phyloP scores from a whole-genome alignment of 73 alveolate species.

The Diophrys appendiculata region DNA sequence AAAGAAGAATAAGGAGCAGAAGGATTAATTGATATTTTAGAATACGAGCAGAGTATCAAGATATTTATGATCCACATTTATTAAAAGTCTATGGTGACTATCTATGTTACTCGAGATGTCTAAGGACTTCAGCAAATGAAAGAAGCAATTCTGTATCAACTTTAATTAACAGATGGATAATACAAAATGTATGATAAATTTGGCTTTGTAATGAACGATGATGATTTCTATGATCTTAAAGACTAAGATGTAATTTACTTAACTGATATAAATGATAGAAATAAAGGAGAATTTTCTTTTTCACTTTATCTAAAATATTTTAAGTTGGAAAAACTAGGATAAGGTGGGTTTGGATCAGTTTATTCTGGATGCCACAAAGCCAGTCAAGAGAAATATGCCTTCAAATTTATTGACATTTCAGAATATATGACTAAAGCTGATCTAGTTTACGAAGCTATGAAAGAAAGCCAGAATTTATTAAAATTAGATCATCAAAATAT shows the following conservation, averaged over 20 bases:
- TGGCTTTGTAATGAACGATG: not conserved
- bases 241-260: not conserved
- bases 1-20: too few relatives aligned
- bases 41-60: too few relatives aligned
- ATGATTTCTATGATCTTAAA: not conserved
- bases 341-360: conserved; percentile 97
- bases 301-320: conserved; percentile 41
- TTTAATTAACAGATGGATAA: not conserved
- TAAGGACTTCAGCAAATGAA: not conserved
- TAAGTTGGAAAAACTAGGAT: conserved; percentile 77
- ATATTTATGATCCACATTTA: not conserved
- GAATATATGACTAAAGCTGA: conserved; percentile 15
- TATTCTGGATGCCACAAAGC: conserved; percentile 74
- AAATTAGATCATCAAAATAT: conserved; percentile 36
- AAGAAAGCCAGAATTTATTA: conserved; percentile 8
- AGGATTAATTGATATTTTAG: too few relatives aligned
- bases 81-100: not conserved
- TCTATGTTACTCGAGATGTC: not conserved
- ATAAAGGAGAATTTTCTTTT: conserved; percentile 13
- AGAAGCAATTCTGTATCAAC: not conserved
- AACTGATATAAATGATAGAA: not conserved
- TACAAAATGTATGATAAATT: too few relatives aligned
- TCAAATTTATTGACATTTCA: conserved; percentile 39
- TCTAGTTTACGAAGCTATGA: conserved; percentile 17
- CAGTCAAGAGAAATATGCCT: conserved; percentile 86